Conservation (phyloP, 1,139 yeast genomes). For the Taphrina communis region DNA sequence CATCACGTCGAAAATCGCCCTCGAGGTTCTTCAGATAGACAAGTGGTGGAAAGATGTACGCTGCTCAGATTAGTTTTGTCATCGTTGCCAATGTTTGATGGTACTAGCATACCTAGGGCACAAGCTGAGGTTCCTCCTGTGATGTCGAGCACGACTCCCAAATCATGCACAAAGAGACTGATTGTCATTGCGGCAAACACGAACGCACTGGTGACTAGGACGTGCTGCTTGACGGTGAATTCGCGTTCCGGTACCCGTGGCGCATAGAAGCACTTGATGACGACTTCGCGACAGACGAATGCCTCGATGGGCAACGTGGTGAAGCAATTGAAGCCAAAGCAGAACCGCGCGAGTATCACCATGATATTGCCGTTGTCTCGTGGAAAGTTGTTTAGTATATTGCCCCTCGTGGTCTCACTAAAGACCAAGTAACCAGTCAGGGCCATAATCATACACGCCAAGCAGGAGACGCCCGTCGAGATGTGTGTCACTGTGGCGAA, state of each 20-base stretch:
- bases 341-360: slow-evolving; percentile 69
- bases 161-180: slow-evolving; percentile 79
- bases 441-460: slow-evolving; percentile 80
- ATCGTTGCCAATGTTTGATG: too few relatives aligned
- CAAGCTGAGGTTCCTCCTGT: slow-evolving; percentile 95
- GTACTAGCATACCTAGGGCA: slow-evolving; percentile 56
- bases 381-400: slow-evolving; percentile 83
- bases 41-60: slow-evolving; percentile 86
- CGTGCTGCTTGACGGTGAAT: slow-evolving; percentile 55
- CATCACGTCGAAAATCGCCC: slow-evolving; percentile 51
- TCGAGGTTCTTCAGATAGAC: slow-evolving; percentile 74
- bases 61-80: slow-evolving; percentile 50
- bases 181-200: slow-evolving; percentile 76
- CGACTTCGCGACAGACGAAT: slow-evolving; percentile 85
- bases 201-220: slow-evolving; percentile 68
- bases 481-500: slow-evolving; percentile 81
- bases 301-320: slow-evolving; percentile 91
- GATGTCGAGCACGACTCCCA: slow-evolving; percentile 85
- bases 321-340: slow-evolving; percentile 73
- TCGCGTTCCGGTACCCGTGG: slow-evolving; percentile 38
- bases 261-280: slow-evolving; percentile 65
- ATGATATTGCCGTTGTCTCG: slow-evolving; percentile 60
- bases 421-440: slow-evolving; percentile 77
- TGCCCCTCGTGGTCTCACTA: slow-evolving; percentile 81
- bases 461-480: slow-evolving; percentile 79